A percentile compares a stretch with the other conserved stretches of the same genome.
phyloP scores from a whole-genome alignment of 108 stramenopile species.

The Nitzschia palea region DNA sequence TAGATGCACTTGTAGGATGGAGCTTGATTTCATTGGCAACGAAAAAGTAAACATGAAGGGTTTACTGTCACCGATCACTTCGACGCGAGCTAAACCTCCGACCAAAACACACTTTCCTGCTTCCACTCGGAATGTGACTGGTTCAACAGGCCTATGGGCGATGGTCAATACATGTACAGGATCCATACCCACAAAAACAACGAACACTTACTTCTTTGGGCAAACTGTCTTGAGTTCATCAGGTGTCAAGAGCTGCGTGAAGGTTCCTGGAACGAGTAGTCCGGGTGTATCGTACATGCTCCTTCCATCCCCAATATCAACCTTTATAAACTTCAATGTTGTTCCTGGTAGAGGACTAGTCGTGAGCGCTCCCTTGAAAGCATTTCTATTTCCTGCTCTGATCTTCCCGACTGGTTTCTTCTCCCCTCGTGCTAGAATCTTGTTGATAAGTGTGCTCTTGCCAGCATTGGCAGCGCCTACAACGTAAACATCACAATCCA shows the following conservation, averaged over 20 bases:
- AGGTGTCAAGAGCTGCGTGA: slow-evolving; percentile 85
- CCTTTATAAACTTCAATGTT: slow-evolving; percentile 86
- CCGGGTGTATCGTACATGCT: slow-evolving; percentile 86
- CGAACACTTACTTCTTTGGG: slow-evolving; percentile 78
- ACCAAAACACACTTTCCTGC: slow-evolving; percentile 84
- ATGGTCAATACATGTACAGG: background rate
- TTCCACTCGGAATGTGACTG: slow-evolving; percentile 79
- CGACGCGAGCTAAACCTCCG: slow-evolving; percentile 84
- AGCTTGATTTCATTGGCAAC: slow-evolving; percentile 95
- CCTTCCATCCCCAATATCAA: slow-evolving; percentile 75
- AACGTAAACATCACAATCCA: slow-evolving; percentile 85
- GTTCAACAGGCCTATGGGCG: slow-evolving; percentile 67
- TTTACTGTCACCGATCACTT: slow-evolving; percentile 80
- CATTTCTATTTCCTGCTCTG: slow-evolving; percentile 76
- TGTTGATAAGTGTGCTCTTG: slow-evolving; percentile 84
- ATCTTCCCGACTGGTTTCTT: slow-evolving; percentile 30
- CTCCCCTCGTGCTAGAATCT: slow-evolving; percentile 51
- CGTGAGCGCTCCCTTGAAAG: slow-evolving; percentile 77
- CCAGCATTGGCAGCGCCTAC: slow-evolving; percentile 92
- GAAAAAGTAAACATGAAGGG: slow-evolving; percentile 95
- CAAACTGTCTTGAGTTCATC: slow-evolving; percentile 88
- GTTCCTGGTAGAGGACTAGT: slow-evolving; percentile 86
- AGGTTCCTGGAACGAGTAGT: slow-evolving; percentile 78
- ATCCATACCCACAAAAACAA: background rate
- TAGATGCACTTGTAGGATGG: slow-evolving; percentile 75